Percentiles rank a stretch among this genome's conserved stretches.
Conservation (phyloP, 164 flowering plant species). For the Magnolia officinalis region DNA sequence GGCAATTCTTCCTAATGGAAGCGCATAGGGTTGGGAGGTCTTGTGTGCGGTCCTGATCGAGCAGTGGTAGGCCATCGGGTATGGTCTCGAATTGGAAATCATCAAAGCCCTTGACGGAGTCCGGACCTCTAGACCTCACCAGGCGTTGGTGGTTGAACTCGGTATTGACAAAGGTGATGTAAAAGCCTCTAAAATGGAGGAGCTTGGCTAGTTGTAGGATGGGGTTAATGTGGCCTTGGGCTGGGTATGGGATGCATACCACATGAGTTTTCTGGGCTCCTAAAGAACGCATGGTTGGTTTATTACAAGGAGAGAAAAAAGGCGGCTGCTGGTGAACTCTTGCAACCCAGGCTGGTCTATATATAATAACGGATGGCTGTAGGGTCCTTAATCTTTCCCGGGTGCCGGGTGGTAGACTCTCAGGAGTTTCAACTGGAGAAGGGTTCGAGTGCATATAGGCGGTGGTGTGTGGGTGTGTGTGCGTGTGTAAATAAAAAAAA, state of each 20-base stretch:
- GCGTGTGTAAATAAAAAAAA: no score
- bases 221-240: constrained; percentile 25
- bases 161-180: constrained; percentile 26
- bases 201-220: constrained; percentile 13
- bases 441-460: no score
- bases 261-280: constrained; percentile 14
- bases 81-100: constrained; percentile 30
- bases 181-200: constrained; percentile 25
- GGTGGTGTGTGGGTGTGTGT: no score
- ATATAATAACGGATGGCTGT: no score
- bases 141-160: constrained; percentile 14
- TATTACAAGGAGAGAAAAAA: no score
- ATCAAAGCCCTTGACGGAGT: constrained; percentile 1
- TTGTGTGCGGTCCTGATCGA: constrained; percentile 34
- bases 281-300: background rate
- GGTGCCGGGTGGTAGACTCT: no score
- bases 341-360: no score
- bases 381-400: no score
- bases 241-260: constrained; percentile 23
- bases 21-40: constrained; percentile 27
- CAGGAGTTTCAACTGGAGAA: no score
- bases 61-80: constrained; percentile 38
- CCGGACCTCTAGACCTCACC: constrained; percentile 11
- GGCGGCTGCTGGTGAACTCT: no score
- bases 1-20: constrained; percentile 16